Percentiles rank a stretch among this genome's conserved stretches.
Conservation (phyloP, 805 yeast species). For the Priceomyces medius region DNA sequence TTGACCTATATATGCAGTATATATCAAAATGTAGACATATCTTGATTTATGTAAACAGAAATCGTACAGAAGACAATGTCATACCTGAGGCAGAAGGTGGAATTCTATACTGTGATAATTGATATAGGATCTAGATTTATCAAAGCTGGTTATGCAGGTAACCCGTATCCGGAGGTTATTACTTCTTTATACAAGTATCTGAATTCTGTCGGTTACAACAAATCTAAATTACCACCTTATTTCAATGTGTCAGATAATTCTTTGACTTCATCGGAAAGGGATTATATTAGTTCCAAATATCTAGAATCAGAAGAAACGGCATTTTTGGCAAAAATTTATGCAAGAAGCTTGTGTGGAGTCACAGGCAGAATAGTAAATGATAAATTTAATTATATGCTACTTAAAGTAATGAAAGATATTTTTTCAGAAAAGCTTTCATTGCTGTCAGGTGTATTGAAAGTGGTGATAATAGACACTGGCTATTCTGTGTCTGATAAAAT, state of each 20-base stretch:
- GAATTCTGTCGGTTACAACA: too few relatives aligned
- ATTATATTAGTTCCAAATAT: conserved; percentile 1
- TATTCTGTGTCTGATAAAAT: conserved; percentile 16
- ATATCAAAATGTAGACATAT: conserved; percentile 2
- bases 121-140: conserved; percentile 19
- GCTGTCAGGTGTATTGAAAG: conserved; percentile 19
- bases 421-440: conserved; percentile 10
- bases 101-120: conserved; percentile 16
- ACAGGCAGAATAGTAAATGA: not conserved
- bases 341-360: conserved; percentile 9
- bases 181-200: conserved; percentile 4
- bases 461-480: conserved; percentile 20
- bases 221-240: conserved; percentile 16
- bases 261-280: conserved; percentile 16
- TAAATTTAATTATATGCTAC: conserved; percentile 6
- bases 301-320: not conserved
- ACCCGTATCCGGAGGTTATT: conserved; percentile 14
- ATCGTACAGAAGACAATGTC: too few relatives aligned
- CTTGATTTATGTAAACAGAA: too few relatives aligned
- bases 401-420: not conserved
- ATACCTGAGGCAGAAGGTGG: conserved; percentile 6
- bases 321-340: conserved; percentile 8
- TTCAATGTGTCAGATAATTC: conserved; percentile 21
- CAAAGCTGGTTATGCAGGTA: conserved; percentile 28
- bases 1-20: conserved; percentile 7